phyloP scores from a whole-genome alignment of 2,329 filamentous ascomycete genomes.

The Coccinonectria pachysandricola region DNA sequence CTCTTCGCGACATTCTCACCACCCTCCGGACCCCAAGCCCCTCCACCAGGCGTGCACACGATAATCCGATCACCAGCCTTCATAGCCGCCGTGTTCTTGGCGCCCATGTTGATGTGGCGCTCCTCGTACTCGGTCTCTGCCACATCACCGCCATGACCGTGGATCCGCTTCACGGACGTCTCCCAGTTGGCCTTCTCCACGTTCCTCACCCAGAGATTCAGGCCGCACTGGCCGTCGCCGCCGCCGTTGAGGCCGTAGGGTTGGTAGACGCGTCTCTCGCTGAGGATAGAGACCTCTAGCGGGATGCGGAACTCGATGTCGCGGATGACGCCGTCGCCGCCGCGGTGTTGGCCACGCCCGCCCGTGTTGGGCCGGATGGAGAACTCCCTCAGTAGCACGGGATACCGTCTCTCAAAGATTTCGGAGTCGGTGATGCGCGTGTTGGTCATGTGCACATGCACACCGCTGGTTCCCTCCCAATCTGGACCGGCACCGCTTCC shows the following conservation, averaged over 20 bases:
- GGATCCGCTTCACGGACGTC: constrained; percentile 30
- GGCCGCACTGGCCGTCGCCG: constrained; percentile 63
- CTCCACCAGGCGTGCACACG: constrained; percentile 67
- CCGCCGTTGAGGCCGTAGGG: constrained; percentile 69
- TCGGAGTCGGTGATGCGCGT: constrained; percentile 57
- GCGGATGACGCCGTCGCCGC: constrained; percentile 64
- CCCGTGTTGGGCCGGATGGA: constrained; percentile 52
- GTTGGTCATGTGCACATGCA: constrained; percentile 57
- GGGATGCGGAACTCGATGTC: constrained; percentile 74
- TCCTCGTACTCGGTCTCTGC: constrained; percentile 41
- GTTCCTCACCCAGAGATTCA: constrained; percentile 79
- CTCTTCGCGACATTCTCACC: constrained; percentile 41
- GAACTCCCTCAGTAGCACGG: constrained; percentile 63
- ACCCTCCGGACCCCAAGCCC: constrained; percentile 60
- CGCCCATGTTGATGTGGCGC: constrained; percentile 60
- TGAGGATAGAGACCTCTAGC: constrained; percentile 67
- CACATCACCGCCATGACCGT: constrained; percentile 19
- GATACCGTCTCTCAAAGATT: constrained; percentile 45
- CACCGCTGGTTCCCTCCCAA: constrained; percentile 33
- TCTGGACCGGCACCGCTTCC: constrained; percentile 60
- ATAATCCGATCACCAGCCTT: constrained; percentile 68
- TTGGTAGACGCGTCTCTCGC: constrained; percentile 65
- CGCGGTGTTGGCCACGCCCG: constrained; percentile 54
- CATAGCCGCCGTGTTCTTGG: constrained; percentile 73
- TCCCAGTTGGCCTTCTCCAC: constrained; percentile 49